Percentiles rank a stretch among this genome's conserved stretches.
Conservation (phyloP, 805 yeast species). For the Starmerella floris region DNA sequence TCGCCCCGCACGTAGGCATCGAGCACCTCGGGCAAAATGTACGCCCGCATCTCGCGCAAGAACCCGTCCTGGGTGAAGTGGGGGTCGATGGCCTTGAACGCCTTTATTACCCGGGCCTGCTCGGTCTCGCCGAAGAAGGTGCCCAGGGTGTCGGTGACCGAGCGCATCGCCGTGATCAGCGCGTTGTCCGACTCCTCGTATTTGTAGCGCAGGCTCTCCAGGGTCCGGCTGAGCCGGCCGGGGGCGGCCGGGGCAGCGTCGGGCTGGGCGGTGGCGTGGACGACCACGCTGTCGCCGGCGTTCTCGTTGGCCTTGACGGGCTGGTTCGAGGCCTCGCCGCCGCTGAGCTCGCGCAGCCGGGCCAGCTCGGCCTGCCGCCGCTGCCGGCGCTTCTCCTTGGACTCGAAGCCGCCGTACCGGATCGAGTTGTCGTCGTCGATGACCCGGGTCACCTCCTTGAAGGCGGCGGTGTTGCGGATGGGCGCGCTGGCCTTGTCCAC, state of each 20-base stretch:
- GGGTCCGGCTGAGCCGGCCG: conserved; percentile 52
- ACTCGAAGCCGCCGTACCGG: conserved; percentile 82
- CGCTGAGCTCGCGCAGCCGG: conserved; percentile 37
- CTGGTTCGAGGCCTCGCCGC: conserved; percentile 26
- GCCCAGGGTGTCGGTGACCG: conserved; percentile 63
- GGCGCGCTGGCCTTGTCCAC: conserved; percentile 84
- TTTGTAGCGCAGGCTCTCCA: conserved; percentile 48
- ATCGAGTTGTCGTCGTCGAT: conserved; percentile 85
- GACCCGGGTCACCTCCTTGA: conserved; percentile 75
- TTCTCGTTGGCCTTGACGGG: conserved; percentile 52
- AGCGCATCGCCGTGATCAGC: conserved; percentile 64
- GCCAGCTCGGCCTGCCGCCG: conserved; percentile 44
- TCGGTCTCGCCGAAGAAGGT: conserved; percentile 94
- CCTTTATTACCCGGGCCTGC: conserved; percentile 77
- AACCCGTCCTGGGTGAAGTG: conserved; percentile 66
- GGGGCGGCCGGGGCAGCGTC: conserved; percentile 53
- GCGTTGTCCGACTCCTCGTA: conserved; percentile 89
- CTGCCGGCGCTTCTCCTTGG: conserved; percentile 63
- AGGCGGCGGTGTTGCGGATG: conserved; percentile 75
- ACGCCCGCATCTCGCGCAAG: conserved; percentile 72
- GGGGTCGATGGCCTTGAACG: conserved; percentile 83
- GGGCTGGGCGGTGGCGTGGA: conserved; percentile 67
- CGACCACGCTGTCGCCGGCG: conserved; percentile 70
- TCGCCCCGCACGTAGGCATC: conserved; percentile 94
- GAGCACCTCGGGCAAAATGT: conserved; percentile 83